Evolutionary conservation across 495 filamentous ascomycete genomes (phyloP), one percentile per base, ranked within the genome.

Genomic region (Podospora bellae-mahoneyi): DNA sequence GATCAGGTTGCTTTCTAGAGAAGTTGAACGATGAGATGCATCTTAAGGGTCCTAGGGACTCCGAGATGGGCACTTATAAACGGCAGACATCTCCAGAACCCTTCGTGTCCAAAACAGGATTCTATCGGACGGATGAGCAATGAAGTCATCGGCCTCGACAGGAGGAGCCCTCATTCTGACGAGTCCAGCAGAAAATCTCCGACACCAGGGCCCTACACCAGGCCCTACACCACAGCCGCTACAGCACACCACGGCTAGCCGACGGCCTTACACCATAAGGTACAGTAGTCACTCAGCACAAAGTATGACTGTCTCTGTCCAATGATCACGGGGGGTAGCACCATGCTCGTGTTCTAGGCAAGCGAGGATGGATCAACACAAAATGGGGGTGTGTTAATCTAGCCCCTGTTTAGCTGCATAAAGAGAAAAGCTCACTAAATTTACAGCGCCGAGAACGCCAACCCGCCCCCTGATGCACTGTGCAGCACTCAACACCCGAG

Each of bases 61-160:
- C 58, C 58, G 23, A 66, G 64, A 66, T 19, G 58, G 65, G 4
- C 54, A 54, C 62, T 67, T 72, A 71, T 69, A 69, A 73, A 73
- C 66, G 68, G 26, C 66, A 53, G 19, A 23, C 54, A 60, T 68
- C 60, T 67, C n/a, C 19, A 23, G 32, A 53, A 55, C 34, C 27
- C 53, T 62, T 62, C 61, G 54, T 66, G 16, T 28, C 54, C 60
- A 69, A 73, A 73, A 75, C 73, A 64, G 66, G 71, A 73, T 68
- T 69, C 60, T 19, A 59, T 20, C 54, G 19, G 63, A 44, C 20
- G 59, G 62, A 60, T 65, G 9, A 60, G 32, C 34, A 61, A 75
- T 75, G 73, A 75, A 70, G 71, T 75, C 73, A 75, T 75, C 56
- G 62, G 20, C 9, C 64, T 61, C 28, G 59, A 48, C 15, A 32